Percentiles rank a stretch among this genome's conserved stretches.
phyloP scores from a whole-genome alignment of 805 yeast species.

The Pichia scutulata region DNA sequence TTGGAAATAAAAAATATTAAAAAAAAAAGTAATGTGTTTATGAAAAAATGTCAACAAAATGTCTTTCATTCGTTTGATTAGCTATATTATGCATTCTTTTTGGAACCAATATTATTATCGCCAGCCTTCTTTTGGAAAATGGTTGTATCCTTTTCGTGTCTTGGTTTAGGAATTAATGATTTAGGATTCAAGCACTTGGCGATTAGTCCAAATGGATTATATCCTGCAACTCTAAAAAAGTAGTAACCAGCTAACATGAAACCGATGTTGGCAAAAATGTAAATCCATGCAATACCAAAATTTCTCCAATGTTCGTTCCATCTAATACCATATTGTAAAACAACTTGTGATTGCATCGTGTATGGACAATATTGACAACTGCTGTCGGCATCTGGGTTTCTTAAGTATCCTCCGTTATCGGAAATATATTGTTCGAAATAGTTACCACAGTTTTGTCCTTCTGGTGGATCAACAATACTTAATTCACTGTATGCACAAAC shows the following conservation, averaged over 20 bases:
- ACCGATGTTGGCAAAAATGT: constrained; percentile 40
- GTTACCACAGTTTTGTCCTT: constrained; percentile 57
- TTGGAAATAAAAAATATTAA: too few species aligned
- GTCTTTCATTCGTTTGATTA: too few species aligned
- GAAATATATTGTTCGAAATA: constrained; percentile 33
- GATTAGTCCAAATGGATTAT: constrained; percentile 3
- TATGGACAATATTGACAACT: constrained; percentile 45
- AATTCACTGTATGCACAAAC: constrained; percentile 42
- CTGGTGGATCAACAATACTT: constrained; percentile 44
- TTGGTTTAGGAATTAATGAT: constrained; percentile 25
- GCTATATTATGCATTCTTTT: too few species aligned
- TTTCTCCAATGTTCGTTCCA: constrained; percentile 57
- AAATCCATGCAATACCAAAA: constrained; percentile 54
- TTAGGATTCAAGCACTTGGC: constrained; percentile 14
- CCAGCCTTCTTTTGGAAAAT: constrained; percentile 29
- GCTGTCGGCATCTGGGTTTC: constrained; percentile 42
- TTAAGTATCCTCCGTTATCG: constrained; percentile 46
- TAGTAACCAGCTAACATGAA: constrained; percentile 15
- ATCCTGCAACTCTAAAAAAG: constrained; percentile 15
- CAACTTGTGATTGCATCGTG: constrained; percentile 38
- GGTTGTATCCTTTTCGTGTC: constrained; percentile 35
- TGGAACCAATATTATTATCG: constrained; percentile 29
- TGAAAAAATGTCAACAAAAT: too few species aligned
- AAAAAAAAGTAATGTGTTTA: too few species aligned
- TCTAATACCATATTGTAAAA: constrained; percentile 35